Conservation (phyloP, 306 rosid species). For the Morella rubra region DNA sequence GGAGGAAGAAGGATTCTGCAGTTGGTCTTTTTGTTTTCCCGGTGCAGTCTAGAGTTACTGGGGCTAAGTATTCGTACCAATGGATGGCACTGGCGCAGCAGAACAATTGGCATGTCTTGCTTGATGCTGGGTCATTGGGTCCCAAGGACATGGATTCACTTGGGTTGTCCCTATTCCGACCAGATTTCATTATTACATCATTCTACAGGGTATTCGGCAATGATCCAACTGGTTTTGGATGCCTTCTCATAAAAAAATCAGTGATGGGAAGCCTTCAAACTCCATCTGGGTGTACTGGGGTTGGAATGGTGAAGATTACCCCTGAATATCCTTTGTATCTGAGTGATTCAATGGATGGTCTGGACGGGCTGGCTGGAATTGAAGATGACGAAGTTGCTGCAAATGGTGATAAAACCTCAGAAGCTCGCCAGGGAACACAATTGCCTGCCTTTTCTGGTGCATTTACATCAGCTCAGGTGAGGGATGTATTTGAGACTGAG, state of each 20-base stretch:
- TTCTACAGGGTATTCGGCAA: conserved; percentile 93
- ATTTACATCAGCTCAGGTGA: conserved; percentile 84
- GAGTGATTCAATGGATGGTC: conserved; percentile 83
- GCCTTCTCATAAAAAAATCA: conserved; percentile 89
- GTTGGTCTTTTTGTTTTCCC: conserved; percentile 93
- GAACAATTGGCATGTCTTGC: conserved; percentile 95
- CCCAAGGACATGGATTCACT: conserved; percentile 99
- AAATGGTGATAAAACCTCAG: conserved; percentile 54
- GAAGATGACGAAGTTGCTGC: conserved; percentile 55
- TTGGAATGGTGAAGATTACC: conserved; percentile 94
- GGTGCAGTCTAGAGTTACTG: conserved; percentile 92
- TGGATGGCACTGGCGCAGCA: conserved; percentile 99
- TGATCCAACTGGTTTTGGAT: conserved; percentile 98
- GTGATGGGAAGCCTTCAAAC: conserved; percentile 84
- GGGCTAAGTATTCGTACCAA: conserved; percentile 92
- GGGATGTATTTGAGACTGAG: conserved; percentile 90
- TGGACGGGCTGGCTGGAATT: conserved; percentile 63
- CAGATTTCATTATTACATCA: conserved; percentile 90
- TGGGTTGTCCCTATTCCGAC: conserved; percentile 89
- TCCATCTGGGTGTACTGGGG: conserved; percentile 85
- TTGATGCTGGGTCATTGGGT: conserved; percentile 95
- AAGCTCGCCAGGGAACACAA: conserved; percentile 60
- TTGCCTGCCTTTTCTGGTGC: conserved; percentile 96
- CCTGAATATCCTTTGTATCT: conserved; percentile 86
- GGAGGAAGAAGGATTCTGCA: conserved; percentile 86